Conservation (phyloP, 768 basidiomycete genomes). For the Termitomyces sp. region DNA sequence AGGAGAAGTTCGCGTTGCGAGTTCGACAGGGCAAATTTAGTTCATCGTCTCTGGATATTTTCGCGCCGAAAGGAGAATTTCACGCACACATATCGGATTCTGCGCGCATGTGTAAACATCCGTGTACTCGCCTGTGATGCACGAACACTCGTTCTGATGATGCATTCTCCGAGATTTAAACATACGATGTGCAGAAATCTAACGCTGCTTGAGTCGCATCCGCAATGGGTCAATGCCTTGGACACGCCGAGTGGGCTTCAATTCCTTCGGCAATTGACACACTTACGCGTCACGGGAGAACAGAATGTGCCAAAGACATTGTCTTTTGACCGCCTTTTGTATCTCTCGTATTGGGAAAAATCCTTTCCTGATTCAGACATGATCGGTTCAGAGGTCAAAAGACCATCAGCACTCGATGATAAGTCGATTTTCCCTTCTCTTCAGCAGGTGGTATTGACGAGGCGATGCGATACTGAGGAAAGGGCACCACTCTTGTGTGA, state of each 20-base stretch:
- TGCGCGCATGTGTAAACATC: conserved; percentile 27
- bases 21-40: conserved; percentile 7
- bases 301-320: conserved; percentile 20
- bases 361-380: conserved; percentile 7
- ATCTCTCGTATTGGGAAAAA: conserved; percentile 24
- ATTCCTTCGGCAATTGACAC: conserved; percentile 28
- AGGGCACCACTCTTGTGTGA: conserved; percentile 18
- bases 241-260: conserved; percentile 18
- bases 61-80: conserved; percentile 22
- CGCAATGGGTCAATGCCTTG: conserved; percentile 17
- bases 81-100: conserved; percentile 14
- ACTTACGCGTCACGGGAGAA: conserved; percentile 28
- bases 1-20: conserved; percentile 3
- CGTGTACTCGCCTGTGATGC: conserved; percentile 26
- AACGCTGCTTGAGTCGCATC: conserved; percentile 25
- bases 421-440: conserved; percentile 22
- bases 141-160: conserved; percentile 20
- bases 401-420: conserved; percentile 18
- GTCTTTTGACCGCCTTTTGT: conserved; percentile 20
- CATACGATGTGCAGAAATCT: conserved; percentile 26
- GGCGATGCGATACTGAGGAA: conserved; percentile 18
- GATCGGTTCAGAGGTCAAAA: conserved; percentile 9
- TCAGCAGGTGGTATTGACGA: conserved; percentile 26
- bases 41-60: conserved; percentile 30
- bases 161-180: conserved; percentile 13